Base-by-base conservation (phyloP, 495 filamentous ascomycete species). In the Zalerion maritima region DNA sequence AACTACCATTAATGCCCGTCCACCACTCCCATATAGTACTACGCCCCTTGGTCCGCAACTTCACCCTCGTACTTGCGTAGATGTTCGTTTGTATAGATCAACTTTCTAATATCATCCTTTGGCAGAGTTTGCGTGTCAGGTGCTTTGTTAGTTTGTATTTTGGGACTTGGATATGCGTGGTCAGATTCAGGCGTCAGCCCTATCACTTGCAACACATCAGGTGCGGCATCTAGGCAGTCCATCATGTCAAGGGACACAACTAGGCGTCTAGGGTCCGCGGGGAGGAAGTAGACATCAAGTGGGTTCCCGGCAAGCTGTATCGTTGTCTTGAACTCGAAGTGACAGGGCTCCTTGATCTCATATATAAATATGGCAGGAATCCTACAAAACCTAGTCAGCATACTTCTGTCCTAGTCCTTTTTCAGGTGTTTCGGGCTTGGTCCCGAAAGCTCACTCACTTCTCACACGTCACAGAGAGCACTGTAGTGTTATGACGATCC, bases 381-480 rank as follows among this genome's bases (percentile, higher is more conserved):
- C 21, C 77, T 79, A 44, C 34, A 31, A 36, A 33, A 28, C 4
- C 24, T 45, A 24, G 6, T 11, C 3, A 26, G n/a, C n/a, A n/a
- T n/a, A n/a, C n/a, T n/a, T n/a, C n/a, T n/a, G n/a, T n/a, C n/a
- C n/a, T n/a, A n/a, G n/a, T n/a, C n/a, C n/a, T n/a, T n/a, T n/a
- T n/a, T n/a, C n/a, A n/a, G n/a, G n/a, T n/a, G n/a, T n/a, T n/a
- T n/a, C n/a, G n/a, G n/a, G n/a, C n/a, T n/a, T n/a, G n/a, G n/a
- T n/a, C n/a, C n/a, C n/a, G n/a, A 17, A 19, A 10, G 13, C 17
- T 19, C 13, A 52, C 62, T 41, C 65, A 82, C 79, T 69, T 67
- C 59, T 86, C 78, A 38, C 74, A 67, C 16, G 69, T 58, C 14
- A 78, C 72, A n/a, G 78, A 31, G 6, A 86, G n/a, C n/a, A n/a